Base-by-base conservation (phyloP, 768 basidiomycete species). In the Boletus rufocinnamomeus region DNA sequence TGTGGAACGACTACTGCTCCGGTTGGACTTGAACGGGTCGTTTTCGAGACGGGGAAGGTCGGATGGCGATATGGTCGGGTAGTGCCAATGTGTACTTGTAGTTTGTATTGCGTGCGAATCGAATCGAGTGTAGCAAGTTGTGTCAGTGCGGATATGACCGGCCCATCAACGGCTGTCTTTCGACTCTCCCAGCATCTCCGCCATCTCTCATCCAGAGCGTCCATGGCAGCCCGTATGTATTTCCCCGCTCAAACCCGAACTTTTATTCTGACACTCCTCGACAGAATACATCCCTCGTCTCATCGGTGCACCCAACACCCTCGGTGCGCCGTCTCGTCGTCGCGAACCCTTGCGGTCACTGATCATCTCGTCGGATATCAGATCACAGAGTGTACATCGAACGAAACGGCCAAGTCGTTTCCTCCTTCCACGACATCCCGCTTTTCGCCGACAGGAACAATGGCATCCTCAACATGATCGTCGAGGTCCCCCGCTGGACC, bases 401-500 rank as follows among this genome's bases (percentile, higher is more conserved):
- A 76, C 89, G 92, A 71, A 88, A 91, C 68, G 89, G 89, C 66
- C 82, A 84, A 54, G 89, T 91, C 73, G 77, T 92, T 55, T 93
- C 93, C 13, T 81, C 89, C 59, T 94, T 88, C 84, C 97, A 98
- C 72, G 97, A 99, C 78, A 91, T 99, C 74, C 94, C 96, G 13
- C 94, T 98, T 70, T 98, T 97, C 74, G 95, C 95, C 54, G 94
- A 99, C 78, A 92, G 88, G 80, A 88, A 81, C 79, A 91, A 90
- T 75, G 92, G 92, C 71, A 89, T 98, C 80, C 83, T 97, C 79
- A 98, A 98, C 89, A 98, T 98, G 93, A 81, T 97, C 75, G 95
- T 97, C 77, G 93, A 97, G 79, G 85, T 96, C 57, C 97, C 97
- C 50, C 91, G 97, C 70, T 99, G 97, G 97, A 97, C 95, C 75